These are phyloP conservation scores for Thelephora ganbajun DNA, from an alignment of 768 basidiomycete genomes.

Conservation along the genomic window DNA sequence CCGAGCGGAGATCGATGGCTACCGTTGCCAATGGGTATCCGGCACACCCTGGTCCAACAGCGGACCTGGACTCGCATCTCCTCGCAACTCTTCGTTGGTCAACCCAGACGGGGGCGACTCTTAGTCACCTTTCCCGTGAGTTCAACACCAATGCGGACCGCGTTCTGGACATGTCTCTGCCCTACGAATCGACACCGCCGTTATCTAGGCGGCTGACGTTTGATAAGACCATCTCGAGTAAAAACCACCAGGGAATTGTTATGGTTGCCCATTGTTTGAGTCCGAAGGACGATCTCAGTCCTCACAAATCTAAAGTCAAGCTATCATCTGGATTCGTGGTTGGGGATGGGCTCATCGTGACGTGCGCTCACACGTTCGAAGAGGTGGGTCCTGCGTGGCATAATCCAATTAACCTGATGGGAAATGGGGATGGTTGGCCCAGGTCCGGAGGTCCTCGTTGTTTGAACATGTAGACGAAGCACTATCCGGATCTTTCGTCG, in stretches of 20 bases:
- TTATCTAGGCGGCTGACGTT: conserved; percentile 16
- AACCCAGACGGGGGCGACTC: too few relatives aligned
- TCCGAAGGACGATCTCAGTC: conserved; percentile 11
- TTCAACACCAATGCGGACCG: conserved; percentile 13
- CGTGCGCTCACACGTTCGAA: conserved; percentile 52
- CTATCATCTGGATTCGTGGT: conserved; percentile 43
- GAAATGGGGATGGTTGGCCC: background rate
- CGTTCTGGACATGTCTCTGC: conserved; percentile 27
- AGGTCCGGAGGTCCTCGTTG: conserved; percentile 3
- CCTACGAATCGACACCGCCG: conserved; percentile 37
- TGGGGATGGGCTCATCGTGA: conserved; percentile 24
- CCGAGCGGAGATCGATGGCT: too few relatives aligned
- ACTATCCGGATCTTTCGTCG: conserved; percentile 29
- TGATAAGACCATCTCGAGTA: conserved; percentile 8
- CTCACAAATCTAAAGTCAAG: conserved; percentile 28
- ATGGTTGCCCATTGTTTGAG: conserved; percentile 37
- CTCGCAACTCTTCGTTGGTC: too few relatives aligned
- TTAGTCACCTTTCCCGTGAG: too few relatives aligned
- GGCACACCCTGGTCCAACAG: too few relatives aligned
- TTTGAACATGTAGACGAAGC: conserved; percentile 6
- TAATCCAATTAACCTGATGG: background rate
- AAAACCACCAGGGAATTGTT: conserved; percentile 22
- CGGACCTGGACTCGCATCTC: too few relatives aligned
- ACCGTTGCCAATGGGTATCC: too few relatives aligned
- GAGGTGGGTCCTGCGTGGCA: conserved; percentile 24